Evolutionary conservation across 768 basidiomycete genomes (phyloP), one percentile per base, ranked within the genome.

Genomic region (Phanerochaete sordida): DNA sequence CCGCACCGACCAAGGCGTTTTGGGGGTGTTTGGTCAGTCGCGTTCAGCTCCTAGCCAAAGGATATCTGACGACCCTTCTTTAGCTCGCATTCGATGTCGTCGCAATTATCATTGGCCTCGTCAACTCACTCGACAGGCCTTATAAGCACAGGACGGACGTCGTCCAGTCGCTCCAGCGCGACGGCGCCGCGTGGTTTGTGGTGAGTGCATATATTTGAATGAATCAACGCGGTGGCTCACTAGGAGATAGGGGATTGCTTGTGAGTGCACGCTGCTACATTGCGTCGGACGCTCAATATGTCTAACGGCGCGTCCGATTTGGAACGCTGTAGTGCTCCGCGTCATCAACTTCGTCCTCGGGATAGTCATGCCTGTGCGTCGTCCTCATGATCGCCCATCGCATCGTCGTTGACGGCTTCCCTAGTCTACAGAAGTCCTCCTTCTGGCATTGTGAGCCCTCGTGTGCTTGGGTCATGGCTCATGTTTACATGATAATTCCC

Each of bases 11-110:
- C n/a, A 52, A 48, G 11, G 61, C 37, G 12, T 30, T 53, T 15
- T 62, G 56, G 56, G 61, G 7, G 3, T 57, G 45, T 30, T 49
- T 58, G 57, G 61, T 62, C 23, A 2, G 61, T 24, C 24, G 21
- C 47, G 5, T 26, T 9, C 37, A 45, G 44, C 44, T 7, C 44
- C 8, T 8, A 6, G 23, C 19, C 8, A 19, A 19, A 45, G 44
- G 6, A 19, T 16, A 7, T 19, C 23, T 31, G 31, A 30, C 30
- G 12, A 16, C 6, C n/a, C 31, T 13, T 13, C 24, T 33, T 12
- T n/a, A 55, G 53, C 9, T 35, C 21, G 35, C 43, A 6, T 55
- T 55, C 27, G 54, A 56, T 23, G 21, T 56, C 54, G 19, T 33
- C 33, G 43, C 53, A 5, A 21, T 44, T 16, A 21, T 7, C 26